These are phyloP conservation scores for Pseudozyma pruni DNA, from an alignment of 1,284 basidiomycete genomes.

Conservation along the genomic window DNA sequence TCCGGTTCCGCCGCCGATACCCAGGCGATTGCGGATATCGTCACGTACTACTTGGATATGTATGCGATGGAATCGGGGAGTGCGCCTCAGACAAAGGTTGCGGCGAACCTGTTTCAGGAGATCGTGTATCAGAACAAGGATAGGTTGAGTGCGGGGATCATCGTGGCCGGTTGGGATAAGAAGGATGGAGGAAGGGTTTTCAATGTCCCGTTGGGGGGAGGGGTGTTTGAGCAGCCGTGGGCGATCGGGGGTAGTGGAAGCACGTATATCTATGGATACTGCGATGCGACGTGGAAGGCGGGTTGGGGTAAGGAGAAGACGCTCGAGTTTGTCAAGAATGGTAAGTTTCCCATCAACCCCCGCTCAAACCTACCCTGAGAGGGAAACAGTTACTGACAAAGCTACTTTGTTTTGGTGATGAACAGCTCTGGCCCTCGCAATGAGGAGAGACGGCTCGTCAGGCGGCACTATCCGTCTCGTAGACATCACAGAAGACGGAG, in stretches of 20 bases:
- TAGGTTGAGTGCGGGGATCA: conserved; percentile 88
- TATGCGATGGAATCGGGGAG: conserved; percentile 80
- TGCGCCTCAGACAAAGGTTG: conserved; percentile 81
- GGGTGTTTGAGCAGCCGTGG: conserved; percentile 65
- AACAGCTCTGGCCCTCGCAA: conserved; percentile 87
- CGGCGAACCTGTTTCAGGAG: conserved; percentile 86
- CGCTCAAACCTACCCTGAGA: no score
- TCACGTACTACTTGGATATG: conserved; percentile 87
- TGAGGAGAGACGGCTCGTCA: conserved; percentile 97
- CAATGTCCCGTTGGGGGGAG: conserved; percentile 73
- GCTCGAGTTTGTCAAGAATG: conserved; percentile 90
- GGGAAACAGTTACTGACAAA: conserved; percentile 5
- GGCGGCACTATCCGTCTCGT: conserved; percentile 98
- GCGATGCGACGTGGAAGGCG: conserved; percentile 95
- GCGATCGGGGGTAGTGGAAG: conserved; percentile 78
- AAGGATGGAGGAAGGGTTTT: conserved; percentile 92
- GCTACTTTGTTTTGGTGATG: no score
- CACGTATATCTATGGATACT: conserved; percentile 98
- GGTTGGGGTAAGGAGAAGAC: conserved; percentile 93
- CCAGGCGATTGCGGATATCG: conserved; percentile 90
- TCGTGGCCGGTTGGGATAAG: conserved; percentile 97
- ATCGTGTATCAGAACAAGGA: conserved; percentile 93
- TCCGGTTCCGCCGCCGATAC: conserved; percentile 98
- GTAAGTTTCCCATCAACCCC: conserved; percentile 69
- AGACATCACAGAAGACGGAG: conserved; percentile 90